A percentile compares a stretch with the other conserved stretches of the same genome.
phyloP scores from a whole-genome alignment of 2,329 filamentous ascomycete genomes.

The Capronia epimyces region DNA sequence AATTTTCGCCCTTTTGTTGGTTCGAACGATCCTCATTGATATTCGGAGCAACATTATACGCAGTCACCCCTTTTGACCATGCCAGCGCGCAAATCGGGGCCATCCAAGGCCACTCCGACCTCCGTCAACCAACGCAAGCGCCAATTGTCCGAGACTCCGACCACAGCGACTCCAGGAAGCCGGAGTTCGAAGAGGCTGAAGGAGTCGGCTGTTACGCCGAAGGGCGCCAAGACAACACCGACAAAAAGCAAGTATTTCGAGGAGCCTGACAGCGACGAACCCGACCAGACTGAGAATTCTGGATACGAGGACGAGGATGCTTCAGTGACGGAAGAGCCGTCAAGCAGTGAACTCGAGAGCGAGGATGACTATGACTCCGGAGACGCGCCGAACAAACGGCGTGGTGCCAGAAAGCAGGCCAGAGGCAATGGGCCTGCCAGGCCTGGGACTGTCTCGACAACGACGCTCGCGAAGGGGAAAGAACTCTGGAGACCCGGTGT shows the following conservation, averaged over 20 bases:
- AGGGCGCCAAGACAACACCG: constrained; percentile 33
- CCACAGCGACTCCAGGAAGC: constrained; percentile 16
- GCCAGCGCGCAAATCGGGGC: constrained; percentile 6
- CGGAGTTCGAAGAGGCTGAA: constrained; percentile 25
- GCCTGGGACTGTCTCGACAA: constrained; percentile 26
- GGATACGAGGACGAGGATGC: constrained; percentile 39
- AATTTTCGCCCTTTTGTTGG: too few species aligned
- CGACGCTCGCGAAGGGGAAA: constrained; percentile 36
- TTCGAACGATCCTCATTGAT: too few species aligned
- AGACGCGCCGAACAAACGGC: constrained; percentile 28
- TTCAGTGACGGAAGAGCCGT: constrained; percentile 27
- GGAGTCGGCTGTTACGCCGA: constrained; percentile 10
- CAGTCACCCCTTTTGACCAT: constrained; percentile 1
- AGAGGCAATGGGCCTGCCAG: not conserved
- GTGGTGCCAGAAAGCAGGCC: constrained; percentile 18
- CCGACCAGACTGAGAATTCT: constrained; percentile 27
- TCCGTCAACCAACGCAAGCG: not conserved
- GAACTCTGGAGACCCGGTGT: constrained; percentile 55
- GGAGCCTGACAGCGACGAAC: constrained; percentile 23
- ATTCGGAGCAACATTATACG: too few species aligned
- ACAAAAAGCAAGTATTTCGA: constrained; percentile 51
- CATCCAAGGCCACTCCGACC: not conserved
- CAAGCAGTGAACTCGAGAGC: constrained; percentile 18
- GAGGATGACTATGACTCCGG: constrained; percentile 32
- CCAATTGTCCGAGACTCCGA: not conserved